A percentile compares a stretch with the other conserved stretches of the same genome.
These are phyloP conservation scores for Candida insectorum DNA, from an alignment of 805 yeast genomes.

Conservation along the genomic window DNA sequence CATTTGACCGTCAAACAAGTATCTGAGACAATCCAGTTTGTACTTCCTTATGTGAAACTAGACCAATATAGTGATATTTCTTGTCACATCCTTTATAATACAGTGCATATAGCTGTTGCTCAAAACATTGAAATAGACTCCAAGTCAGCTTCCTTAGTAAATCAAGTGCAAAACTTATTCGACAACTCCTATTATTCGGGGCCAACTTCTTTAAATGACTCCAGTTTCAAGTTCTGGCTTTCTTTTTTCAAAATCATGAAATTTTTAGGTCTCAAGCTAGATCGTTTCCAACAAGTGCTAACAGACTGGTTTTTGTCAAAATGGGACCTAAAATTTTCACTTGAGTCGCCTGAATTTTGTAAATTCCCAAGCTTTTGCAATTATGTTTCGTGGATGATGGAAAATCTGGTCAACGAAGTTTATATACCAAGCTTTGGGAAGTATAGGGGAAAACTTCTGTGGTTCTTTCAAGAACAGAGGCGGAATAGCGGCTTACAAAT, in stretches of 20 bases:
- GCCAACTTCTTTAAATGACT: slow-evolving; percentile 46
- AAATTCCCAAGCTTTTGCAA: slow-evolving; percentile 17
- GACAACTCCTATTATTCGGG: slow-evolving; percentile 62
- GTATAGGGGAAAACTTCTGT: too few species aligned
- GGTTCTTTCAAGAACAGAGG: too few species aligned
- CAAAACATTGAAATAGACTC: slow-evolving; percentile 1
- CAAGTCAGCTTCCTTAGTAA: slow-evolving; percentile 26
- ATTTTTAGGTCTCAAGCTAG: slow-evolving; percentile 22
- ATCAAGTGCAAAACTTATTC: slow-evolving; percentile 46
- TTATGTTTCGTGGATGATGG: slow-evolving; percentile 43
- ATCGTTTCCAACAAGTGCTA: slow-evolving; percentile 25
- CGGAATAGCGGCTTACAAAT: too few species aligned
- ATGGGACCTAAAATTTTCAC: slow-evolving; percentile 30
- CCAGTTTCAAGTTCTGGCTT: slow-evolving; percentile 54
- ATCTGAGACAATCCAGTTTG: slow-evolving; percentile 3
- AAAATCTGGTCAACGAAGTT: not conserved
- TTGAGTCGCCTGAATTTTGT: slow-evolving; percentile 7
- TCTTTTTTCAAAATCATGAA: slow-evolving; percentile 6
- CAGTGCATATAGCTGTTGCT: slow-evolving; percentile 1
- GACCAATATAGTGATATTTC: slow-evolving; percentile 4
- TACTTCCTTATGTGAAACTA: slow-evolving; percentile 7
- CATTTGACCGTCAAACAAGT: not conserved
- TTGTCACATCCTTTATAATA: slow-evolving; percentile 2
- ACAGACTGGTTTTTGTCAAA: slow-evolving; percentile 51
- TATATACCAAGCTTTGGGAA: not conserved